Evolutionary conservation across 345 rosid genomes (phyloP).

Genomic region (Gynandropsis gynandra): DNA sequence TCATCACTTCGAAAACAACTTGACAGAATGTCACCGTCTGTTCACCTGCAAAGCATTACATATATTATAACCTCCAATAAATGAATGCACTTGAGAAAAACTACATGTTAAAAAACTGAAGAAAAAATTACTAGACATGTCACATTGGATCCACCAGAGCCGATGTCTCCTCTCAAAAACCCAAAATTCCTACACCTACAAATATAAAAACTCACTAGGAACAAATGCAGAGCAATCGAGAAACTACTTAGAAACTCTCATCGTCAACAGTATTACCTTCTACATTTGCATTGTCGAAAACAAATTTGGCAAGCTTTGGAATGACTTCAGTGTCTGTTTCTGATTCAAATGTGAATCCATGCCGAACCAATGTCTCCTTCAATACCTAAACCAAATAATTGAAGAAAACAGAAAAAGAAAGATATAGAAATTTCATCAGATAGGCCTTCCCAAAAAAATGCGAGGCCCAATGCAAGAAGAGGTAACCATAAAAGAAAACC

Average conservation of each 20-base stretch:
- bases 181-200: neutral
- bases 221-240: neutral
- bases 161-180: neutral
- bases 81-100: neutral
- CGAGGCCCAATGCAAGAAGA: neutral
- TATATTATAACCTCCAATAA: neutral
- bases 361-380: constrained; percentile 64
- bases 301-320: constrained; percentile 88
- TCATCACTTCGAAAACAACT: constrained; percentile 93
- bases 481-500: too few relatives aligned
- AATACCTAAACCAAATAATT: constrained; percentile 38
- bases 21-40: constrained; percentile 69
- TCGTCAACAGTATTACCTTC: constrained; percentile 40
- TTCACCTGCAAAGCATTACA: constrained; percentile 44
- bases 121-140: constrained; percentile 5
- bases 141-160: neutral
- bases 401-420: neutral
- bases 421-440: neutral
- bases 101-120: neutral
- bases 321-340: constrained; percentile 96
- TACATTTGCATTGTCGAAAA: constrained; percentile 83
- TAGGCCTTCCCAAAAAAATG: neutral
- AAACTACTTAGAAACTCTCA: neutral
- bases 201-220: constrained; percentile 1
- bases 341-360: constrained; percentile 85